These are phyloP conservation scores for Leishmania amazonensis DNA, from an alignment of 208 protist species.

Conservation along the genomic window DNA sequence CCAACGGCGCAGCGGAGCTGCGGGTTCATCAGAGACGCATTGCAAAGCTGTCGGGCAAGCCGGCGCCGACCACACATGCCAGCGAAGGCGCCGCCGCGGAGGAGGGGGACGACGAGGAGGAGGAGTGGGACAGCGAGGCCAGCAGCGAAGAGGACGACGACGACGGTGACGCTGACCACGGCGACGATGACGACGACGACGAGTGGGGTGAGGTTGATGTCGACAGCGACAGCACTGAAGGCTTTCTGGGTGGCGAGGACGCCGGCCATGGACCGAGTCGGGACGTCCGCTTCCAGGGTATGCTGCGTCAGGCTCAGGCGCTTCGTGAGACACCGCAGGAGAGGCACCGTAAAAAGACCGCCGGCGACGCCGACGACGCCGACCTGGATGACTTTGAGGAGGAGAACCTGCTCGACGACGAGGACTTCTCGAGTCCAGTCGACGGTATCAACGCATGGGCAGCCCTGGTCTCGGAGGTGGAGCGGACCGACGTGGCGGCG, in stretches of 20 bases:
- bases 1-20: slow-evolving; percentile 30
- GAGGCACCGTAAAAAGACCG: background rate
- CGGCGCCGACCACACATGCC: slow-evolving; percentile 6
- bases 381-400: slow-evolving; percentile 52
- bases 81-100: slow-evolving; percentile 23
- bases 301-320: slow-evolving; percentile 47
- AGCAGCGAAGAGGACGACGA: slow-evolving; percentile 54
- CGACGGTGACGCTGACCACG: slow-evolving; percentile 27
- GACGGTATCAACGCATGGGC: slow-evolving; percentile 70
- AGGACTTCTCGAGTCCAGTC: slow-evolving; percentile 72
- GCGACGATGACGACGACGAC: slow-evolving; percentile 33
- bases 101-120: slow-evolving; percentile 23
- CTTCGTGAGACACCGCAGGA: slow-evolving; percentile 29
- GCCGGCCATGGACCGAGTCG: slow-evolving; percentile 18
- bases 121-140: slow-evolving; percentile 46
- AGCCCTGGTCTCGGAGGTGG: slow-evolving; percentile 39
- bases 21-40: slow-evolving; percentile 32
- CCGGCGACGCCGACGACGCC: slow-evolving; percentile 6
- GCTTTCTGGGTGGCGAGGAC: slow-evolving; percentile 24
- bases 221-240: slow-evolving; percentile 29
- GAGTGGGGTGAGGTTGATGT: slow-evolving; percentile 34
- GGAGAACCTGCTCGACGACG: slow-evolving; percentile 75
- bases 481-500: slow-evolving; percentile 19
- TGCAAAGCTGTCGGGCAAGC: slow-evolving; percentile 19
- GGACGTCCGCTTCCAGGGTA: slow-evolving; percentile 34